These are phyloP conservation scores for Chloranthus sessilifolius DNA, from an alignment of 164 flowering plant genomes.

Conservation along the genomic window DNA sequence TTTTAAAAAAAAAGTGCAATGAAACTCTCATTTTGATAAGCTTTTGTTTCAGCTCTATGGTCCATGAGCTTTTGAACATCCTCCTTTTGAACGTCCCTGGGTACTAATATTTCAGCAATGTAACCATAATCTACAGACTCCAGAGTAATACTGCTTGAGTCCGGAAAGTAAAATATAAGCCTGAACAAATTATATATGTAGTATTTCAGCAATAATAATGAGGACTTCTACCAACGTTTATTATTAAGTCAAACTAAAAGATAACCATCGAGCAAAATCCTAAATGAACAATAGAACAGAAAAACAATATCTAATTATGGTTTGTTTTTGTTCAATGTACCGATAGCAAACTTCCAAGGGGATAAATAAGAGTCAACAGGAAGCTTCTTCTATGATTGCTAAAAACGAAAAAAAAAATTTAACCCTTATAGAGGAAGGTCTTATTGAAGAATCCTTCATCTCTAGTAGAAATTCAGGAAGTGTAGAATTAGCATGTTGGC, in stretches of 20 bases:
- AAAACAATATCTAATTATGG: no score
- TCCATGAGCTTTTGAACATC: conserved; percentile 97
- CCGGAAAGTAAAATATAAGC: conserved; percentile 28
- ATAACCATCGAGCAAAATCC: background rate
- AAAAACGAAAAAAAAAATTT: no score
- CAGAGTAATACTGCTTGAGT: conserved; percentile 56
- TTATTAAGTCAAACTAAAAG: no score
- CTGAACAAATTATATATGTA: background rate
- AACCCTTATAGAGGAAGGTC: conserved; percentile 12
- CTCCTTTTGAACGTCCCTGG: conserved; percentile 91
- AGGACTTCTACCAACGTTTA: no score
- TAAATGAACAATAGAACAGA: background rate
- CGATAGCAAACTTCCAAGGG: no score
- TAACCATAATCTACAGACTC: conserved; percentile 99
- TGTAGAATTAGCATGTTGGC: conserved; percentile 98
- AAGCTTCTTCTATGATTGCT: no score
- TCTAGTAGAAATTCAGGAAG: conserved; percentile 97
- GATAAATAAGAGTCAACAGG: background rate
- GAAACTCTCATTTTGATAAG: conserved; percentile 88
- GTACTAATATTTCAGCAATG: conserved; percentile 98
- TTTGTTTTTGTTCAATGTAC: no score
- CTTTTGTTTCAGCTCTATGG: conserved; percentile 88
- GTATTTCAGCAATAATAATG: background rate
- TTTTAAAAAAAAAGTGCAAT: background rate
- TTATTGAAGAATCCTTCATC: conserved; percentile 95